Conservation (phyloP, 139 green algal genomes). For the Chlorella sp. region DNA sequence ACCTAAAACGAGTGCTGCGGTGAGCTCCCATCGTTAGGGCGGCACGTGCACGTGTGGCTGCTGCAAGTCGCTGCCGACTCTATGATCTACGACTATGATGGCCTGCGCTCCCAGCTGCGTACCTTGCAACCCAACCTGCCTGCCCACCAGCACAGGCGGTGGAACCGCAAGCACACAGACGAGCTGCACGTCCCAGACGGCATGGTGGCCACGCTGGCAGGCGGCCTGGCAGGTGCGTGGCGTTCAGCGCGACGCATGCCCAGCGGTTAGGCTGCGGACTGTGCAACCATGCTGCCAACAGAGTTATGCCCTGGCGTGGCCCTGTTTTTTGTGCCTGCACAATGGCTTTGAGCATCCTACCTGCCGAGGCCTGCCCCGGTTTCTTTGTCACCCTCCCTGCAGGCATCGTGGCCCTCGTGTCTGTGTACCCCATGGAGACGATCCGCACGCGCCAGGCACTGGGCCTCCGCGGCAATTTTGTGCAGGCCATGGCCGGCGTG, state of each 20-base stretch:
- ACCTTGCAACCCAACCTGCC: neutral
- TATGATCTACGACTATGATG: neutral
- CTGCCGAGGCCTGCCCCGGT: neutral
- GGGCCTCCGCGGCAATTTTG: slow-evolving; percentile 54
- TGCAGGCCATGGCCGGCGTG: slow-evolving; percentile 48
- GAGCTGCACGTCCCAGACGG: slow-evolving; percentile 23
- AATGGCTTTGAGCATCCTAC: neutral
- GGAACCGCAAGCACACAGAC: slow-evolving; percentile 21
- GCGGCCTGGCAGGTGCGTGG: slow-evolving; percentile 1
- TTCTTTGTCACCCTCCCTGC: neutral
- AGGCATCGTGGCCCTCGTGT: slow-evolving; percentile 12
- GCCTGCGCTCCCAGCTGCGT: neutral
- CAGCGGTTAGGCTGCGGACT: neutral
- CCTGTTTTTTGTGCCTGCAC: neutral
- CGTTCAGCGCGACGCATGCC: too few relatives aligned
- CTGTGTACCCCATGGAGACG: slow-evolving; percentile 48
- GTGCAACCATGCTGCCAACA: neutral
- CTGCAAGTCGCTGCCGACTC: too few relatives aligned
- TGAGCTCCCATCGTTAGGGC: neutral
- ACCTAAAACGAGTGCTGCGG: slow-evolving; percentile 38
- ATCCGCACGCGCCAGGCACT: slow-evolving; percentile 44
- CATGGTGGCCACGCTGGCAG: slow-evolving; percentile 4
- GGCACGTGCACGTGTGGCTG: neutral
- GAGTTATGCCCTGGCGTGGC: too few relatives aligned
- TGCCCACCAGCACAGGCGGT: neutral